Evolutionary conservation across 164 flowering plant genomes (phyloP), one percentile per base, ranked within the genome.

Genomic region (Vitis labrusca): DNA sequence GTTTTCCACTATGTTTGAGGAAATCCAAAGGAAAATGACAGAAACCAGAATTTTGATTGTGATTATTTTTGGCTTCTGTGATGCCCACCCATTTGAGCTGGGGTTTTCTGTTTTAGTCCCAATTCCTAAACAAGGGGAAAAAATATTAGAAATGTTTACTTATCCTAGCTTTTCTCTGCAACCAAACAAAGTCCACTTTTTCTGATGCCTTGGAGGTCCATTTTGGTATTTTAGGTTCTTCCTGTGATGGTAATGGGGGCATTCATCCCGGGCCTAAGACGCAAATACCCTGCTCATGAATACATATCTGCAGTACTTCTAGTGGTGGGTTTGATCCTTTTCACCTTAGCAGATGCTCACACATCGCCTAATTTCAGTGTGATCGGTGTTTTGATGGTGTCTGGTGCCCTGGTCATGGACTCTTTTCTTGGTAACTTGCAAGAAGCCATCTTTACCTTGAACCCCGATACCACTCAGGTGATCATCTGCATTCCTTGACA

Each of bases 381-480:
- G 13, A 23, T 81, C 14, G 84, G 84, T 51, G 81, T 81, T 14
- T 3, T 81, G 53, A 81, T 81, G 84, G 64, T 81, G 5, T 55
- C 77, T 2, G 81, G 79, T 56, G 80, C 98, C 71, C 68, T 93
- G n/a, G 59, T 91, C 70, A 89, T 89, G 94, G 98, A 93, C 59
- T 75, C 98, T 1, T 93, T 93, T 74, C 75, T 91, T 23, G 98
- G 98, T 17, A 93, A 93, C 75, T 73, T 91, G 59, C 98, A 93
- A 81, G 98, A 93, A 84, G 98, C 97, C 23, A 89, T 93, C 71
- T 93, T 93, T 64, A 87, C 86, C 68, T 72, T 89, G 83, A 93
- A 89, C 77, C 94, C 97, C 5, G 93, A 87, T 63, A 93, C 98
- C 60, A 85, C 97, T 3, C 98, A 93, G 98, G 98, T 89, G 59